Evolutionary conservation across 2,329 filamentous ascomycete species (phyloP).

Genomic region (Calonectria naviculata): DNA sequence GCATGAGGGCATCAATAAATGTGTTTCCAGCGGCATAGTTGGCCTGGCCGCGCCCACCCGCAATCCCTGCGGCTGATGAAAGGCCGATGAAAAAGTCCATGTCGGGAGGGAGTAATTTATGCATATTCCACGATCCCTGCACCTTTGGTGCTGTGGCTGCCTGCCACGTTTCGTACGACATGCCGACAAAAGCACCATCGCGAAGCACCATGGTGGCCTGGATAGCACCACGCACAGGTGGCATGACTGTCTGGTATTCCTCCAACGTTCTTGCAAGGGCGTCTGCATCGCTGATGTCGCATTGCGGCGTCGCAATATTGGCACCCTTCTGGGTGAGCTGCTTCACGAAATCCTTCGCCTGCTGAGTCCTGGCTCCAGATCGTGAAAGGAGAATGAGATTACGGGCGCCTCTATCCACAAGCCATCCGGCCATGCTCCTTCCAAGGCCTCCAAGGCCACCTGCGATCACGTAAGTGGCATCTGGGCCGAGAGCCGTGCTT

Average conservation of each 20-base stretch:
- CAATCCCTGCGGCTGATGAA: background rate
- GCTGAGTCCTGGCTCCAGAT: constrained; percentile 1
- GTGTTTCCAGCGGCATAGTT: constrained; percentile 5
- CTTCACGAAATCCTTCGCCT: background rate
- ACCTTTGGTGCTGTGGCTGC: background rate
- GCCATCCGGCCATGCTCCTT: constrained; percentile 24
- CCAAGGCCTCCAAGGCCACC: constrained; percentile 37
- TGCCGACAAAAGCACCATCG: background rate
- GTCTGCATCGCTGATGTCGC: background rate
- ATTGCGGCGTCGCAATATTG: background rate
- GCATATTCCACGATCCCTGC: background rate
- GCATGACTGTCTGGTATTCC: background rate
- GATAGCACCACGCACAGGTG: background rate
- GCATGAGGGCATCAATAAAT: background rate
- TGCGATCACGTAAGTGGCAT: constrained; percentile 19
- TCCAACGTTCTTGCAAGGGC: background rate
- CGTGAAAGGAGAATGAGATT: constrained; percentile 44
- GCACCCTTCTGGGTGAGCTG: background rate
- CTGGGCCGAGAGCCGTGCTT: background rate
- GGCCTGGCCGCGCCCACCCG: background rate
- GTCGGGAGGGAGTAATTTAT: background rate
- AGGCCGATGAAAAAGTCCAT: background rate
- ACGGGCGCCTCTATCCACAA: constrained; percentile 35
- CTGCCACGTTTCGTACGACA: background rate
- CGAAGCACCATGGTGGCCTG: constrained; percentile 1